A percentile compares a stretch with the other conserved stretches of the same genome.
Conservation (phyloP, 1,284 basidiomycete genomes). For the Ustilago bromivora region DNA sequence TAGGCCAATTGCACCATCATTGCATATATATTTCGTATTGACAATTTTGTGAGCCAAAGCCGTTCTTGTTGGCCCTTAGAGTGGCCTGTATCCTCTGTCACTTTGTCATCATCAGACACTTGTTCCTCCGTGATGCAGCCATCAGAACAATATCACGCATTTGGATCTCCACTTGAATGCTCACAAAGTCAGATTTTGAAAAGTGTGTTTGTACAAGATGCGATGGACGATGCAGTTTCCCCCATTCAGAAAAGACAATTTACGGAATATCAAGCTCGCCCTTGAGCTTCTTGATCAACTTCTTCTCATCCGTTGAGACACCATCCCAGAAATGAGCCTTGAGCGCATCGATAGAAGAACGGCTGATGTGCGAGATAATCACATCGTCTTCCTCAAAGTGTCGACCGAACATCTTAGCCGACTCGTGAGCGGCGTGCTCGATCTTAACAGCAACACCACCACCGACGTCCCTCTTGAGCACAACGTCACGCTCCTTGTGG, state of each 20-base stretch:
- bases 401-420: slow-evolving; percentile 79
- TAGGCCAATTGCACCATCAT: neutral
- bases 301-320: slow-evolving; percentile 92
- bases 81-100: too few species aligned
- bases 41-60: too few species aligned
- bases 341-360: slow-evolving; percentile 84
- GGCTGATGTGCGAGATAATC: slow-evolving; percentile 87
- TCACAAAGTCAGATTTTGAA: neutral
- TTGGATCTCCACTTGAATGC: neutral
- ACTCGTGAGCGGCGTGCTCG: slow-evolving; percentile 95
- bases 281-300: slow-evolving; percentile 91
- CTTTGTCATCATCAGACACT: too few species aligned
- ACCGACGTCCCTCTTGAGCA: slow-evolving; percentile 92
- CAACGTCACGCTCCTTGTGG: slow-evolving; percentile 74
- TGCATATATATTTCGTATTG: neutral
- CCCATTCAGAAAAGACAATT: neutral
- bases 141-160: neutral
- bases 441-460: slow-evolving; percentile 98
- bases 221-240: neutral
- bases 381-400: slow-evolving; percentile 98
- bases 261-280: slow-evolving; percentile 75
- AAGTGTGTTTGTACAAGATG: neutral
- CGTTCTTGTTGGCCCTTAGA: too few species aligned
- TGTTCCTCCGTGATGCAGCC: too few species aligned
- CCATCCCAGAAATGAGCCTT: slow-evolving; percentile 88